Percentiles rank a stretch among this genome's conserved stretches.
phyloP scores from a whole-genome alignment of 2,329 filamentous ascomycete genomes.

The Cladosporium cucumerinum region DNA sequence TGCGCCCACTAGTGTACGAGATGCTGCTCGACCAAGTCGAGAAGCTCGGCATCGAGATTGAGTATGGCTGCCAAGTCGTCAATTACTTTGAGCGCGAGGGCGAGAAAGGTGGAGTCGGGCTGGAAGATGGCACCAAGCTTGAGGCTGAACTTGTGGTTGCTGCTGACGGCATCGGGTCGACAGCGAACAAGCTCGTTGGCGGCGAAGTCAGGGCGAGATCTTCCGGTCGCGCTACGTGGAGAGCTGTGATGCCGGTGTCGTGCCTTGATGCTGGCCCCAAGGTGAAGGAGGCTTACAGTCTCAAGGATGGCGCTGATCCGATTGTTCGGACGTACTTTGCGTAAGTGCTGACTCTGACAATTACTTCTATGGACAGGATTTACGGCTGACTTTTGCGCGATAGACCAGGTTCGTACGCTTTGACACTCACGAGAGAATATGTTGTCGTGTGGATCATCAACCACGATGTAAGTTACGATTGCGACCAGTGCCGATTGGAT shows the following conservation, averaged over 20 bases:
- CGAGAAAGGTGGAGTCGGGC: slow-evolving; percentile 5
- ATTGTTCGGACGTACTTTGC: slow-evolving; percentile 44
- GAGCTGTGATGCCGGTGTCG: slow-evolving; percentile 35
- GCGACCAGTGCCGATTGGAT: no score
- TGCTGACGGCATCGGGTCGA: slow-evolving; percentile 23
- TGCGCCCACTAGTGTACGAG: slow-evolving; percentile 53
- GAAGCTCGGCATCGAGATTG: slow-evolving; percentile 40
- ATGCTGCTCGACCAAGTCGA: slow-evolving; percentile 51
- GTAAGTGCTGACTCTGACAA: neutral
- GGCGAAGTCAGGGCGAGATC: slow-evolving; percentile 39
- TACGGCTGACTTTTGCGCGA: neutral
- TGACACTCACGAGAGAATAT: slow-evolving; percentile 42
- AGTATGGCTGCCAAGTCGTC: slow-evolving; percentile 41
- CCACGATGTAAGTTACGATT: slow-evolving; percentile 33
- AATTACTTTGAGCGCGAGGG: slow-evolving; percentile 40
- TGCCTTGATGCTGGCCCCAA: slow-evolving; percentile 41
- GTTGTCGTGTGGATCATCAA: slow-evolving; percentile 48
- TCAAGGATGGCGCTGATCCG: slow-evolving; percentile 38
- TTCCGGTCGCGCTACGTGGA: slow-evolving; percentile 26
- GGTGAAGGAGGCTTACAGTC: slow-evolving; percentile 43
- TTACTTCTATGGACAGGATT: no score
- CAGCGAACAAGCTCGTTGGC: slow-evolving; percentile 39
- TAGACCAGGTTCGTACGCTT: slow-evolving; percentile 37
- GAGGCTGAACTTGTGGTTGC: slow-evolving; percentile 21
- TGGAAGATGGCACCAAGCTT: slow-evolving; percentile 16